Conservation (phyloP, 225 moss, liverwort and hornwort species). For the Polytrichum formosum region DNA sequence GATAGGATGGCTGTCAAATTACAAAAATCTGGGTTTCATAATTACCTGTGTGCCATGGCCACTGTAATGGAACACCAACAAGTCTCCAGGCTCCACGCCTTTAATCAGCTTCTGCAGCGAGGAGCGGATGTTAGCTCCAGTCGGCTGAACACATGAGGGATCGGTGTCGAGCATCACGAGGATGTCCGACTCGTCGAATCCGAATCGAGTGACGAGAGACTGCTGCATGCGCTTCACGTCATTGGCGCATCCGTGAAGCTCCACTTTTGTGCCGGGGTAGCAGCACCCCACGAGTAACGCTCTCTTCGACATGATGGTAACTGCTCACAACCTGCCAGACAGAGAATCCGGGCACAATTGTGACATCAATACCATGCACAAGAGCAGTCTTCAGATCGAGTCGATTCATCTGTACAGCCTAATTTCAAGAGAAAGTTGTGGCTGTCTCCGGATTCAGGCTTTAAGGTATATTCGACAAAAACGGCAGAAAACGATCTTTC, state of each 20-base stretch:
- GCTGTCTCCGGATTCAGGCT: too few relatives aligned
- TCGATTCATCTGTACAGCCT: too few relatives aligned
- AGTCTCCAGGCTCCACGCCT: conserved; percentile 53
- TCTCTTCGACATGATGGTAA: conserved; percentile 43
- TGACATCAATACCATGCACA: conserved; percentile 1
- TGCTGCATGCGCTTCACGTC: conserved; percentile 72
- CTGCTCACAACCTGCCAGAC: conserved; percentile 11
- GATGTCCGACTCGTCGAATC: conserved; percentile 61
- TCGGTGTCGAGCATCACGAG: conserved; percentile 69
- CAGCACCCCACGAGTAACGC: conserved; percentile 81
- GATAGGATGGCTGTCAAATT: too few relatives aligned
- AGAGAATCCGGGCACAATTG: conserved; percentile 4
- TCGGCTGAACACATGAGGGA: conserved; percentile 47
- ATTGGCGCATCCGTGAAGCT: conserved; percentile 85
- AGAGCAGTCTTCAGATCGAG: conserved; percentile 1
- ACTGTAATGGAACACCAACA: conserved; percentile 72
- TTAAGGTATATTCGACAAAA: too few relatives aligned
- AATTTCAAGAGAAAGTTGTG: too few relatives aligned
- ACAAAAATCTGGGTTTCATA: too few relatives aligned
- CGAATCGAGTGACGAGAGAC: conserved; percentile 48
- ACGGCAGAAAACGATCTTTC: too few relatives aligned
- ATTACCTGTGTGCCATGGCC: conserved; percentile 78
- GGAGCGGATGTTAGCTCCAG: conserved; percentile 78
- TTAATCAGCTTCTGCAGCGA: conserved; percentile 50
- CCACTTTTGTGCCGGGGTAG: conserved; percentile 77